Base-by-base conservation (phyloP, 768 basidiomycete species). In the Lentinula sp. region DNA sequence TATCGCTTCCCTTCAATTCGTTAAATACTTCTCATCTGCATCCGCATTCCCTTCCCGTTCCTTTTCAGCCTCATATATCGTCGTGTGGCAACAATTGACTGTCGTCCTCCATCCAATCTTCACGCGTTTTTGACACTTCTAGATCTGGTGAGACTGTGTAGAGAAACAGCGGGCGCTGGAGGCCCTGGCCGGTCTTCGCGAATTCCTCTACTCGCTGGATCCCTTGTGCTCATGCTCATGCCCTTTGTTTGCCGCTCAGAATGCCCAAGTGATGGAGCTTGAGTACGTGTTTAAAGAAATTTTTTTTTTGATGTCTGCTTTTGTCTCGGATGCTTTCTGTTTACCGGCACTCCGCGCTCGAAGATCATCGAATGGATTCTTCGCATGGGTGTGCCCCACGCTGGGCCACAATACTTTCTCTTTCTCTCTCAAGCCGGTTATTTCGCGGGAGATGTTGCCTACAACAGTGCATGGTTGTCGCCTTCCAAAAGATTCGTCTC, bases 1-100 rank as follows among this genome's bases (percentile, higher is more conserved):
- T 59, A 60, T 60, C 52, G 35, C 39, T 48, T n/a, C n/a, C 59
- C 37, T 74, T 73, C 70, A 66, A 64, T 56, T 65, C 64, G 52
- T 59, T 56, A 61, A 63, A 63, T 63, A 66, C 60, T 64, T 62
- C 61, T 65, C 59, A 55, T 57, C 21, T 23, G 46, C 46, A 48
- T 48, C 46, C 46, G 13, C 16, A 15, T 18, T n/a, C 60, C 49
- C 48, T 58, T 65, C 55, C 57, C 64, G 57, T 63, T 53, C 61
- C 52, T 61, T 66, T 50, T 35, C 23, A 34, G 34, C 39, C 43
- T 15, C 40, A 40, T 60, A 52, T 50, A 48, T 59, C 57, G 45
- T 45, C 59, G 34, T 60, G 50, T 60, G 45, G 59, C 59, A 60
- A 50, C 37, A 60, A 60, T 60, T 48, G 37, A 60, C 49, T 52